Conservation (phyloP, 2,329 filamentous ascomycete genomes). For the Xylariomycetidae sp. region DNA sequence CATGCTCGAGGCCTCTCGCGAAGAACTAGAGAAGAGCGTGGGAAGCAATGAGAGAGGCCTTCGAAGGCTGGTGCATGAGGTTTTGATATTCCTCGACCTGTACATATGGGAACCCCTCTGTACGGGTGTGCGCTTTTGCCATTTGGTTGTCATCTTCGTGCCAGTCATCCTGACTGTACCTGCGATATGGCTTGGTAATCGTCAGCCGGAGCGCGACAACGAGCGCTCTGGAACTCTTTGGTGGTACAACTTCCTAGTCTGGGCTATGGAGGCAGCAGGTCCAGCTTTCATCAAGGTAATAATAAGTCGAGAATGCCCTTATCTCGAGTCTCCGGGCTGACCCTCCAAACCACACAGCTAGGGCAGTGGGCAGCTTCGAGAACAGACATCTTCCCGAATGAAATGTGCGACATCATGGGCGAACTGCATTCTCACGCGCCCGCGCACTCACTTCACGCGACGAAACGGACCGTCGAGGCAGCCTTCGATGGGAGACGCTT, state of each 20-base stretch:
- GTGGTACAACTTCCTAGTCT: slow-evolving; percentile 91
- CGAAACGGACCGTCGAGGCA: slow-evolving; percentile 69
- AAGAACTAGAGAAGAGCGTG: slow-evolving; percentile 68
- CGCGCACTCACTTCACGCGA: slow-evolving; percentile 76
- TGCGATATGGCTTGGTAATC: slow-evolving; percentile 68
- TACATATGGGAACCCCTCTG: slow-evolving; percentile 81
- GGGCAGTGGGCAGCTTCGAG: slow-evolving; percentile 98
- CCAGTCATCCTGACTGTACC: slow-evolving; percentile 80
- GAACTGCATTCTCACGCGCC: slow-evolving; percentile 91
- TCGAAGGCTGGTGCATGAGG: slow-evolving; percentile 47
- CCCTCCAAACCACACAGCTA: slow-evolving; percentile 47
- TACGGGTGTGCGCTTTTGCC: slow-evolving; percentile 81
- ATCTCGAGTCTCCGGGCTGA: slow-evolving; percentile 10
- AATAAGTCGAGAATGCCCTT: slow-evolving; percentile 52
- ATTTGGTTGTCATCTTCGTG: slow-evolving; percentile 82
- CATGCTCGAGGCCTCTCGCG: slow-evolving; percentile 77
- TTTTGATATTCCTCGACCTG: slow-evolving; percentile 62
- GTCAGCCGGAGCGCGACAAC: slow-evolving; percentile 58
- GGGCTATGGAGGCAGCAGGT: slow-evolving; percentile 84
- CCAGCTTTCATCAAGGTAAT: slow-evolving; percentile 93
- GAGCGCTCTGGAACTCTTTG: slow-evolving; percentile 78
- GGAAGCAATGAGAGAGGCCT: slow-evolving; percentile 56
- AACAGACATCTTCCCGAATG: slow-evolving; percentile 89
- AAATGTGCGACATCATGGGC: slow-evolving; percentile 91
- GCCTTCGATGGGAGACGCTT: slow-evolving; percentile 79